Conservation (phyloP, 192 early-diverging fungal species). For the Backusella macrospora region DNA sequence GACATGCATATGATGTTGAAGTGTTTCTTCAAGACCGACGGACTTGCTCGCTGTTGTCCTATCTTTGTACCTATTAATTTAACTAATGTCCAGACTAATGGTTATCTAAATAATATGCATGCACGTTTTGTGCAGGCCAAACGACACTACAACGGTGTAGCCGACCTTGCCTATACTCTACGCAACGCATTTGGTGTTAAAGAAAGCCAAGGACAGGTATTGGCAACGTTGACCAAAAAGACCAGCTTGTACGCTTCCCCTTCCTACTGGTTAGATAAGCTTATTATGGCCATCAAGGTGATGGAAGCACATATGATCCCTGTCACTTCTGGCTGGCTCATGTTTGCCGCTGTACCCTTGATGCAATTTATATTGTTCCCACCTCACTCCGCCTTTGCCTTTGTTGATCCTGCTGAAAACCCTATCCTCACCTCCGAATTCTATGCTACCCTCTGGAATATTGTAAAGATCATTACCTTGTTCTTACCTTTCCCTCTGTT, state of each 20-base stretch:
- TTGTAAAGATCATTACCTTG: conserved; percentile 46
- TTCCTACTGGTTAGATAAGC: conserved; percentile 43
- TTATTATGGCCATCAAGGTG: conserved; percentile 46
- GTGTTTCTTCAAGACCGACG: conserved; percentile 75
- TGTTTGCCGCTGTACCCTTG: conserved; percentile 56
- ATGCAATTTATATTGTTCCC: conserved; percentile 50
- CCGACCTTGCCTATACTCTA: conserved; percentile 68
- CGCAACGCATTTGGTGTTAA: conserved; percentile 30
- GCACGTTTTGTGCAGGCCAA: conserved; percentile 73
- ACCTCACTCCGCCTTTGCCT: conserved; percentile 25
- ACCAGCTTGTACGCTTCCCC: conserved; percentile 11
- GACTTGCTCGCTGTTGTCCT: conserved; percentile 63
- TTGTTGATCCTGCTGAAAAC: conserved; percentile 42
- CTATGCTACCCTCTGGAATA: conserved; percentile 44
- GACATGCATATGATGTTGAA: conserved; percentile 86
- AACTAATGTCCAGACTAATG: conserved; percentile 59
- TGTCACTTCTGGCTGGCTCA: conserved; percentile 52
- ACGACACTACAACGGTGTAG: conserved; percentile 74
- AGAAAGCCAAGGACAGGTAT: conserved; percentile 1
- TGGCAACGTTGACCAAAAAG: background rate
- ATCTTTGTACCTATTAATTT: conserved; percentile 77
- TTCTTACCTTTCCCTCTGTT: conserved; percentile 50
- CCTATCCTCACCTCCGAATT: conserved; percentile 48
- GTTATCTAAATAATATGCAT: conserved; percentile 55
- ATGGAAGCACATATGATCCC: conserved; percentile 57